A percentile compares a stretch with the other conserved stretches of the same genome.
Evolutionary conservation across 495 filamentous ascomycete genomes (phyloP).

Genomic region (Physcia stellaris): DNA sequence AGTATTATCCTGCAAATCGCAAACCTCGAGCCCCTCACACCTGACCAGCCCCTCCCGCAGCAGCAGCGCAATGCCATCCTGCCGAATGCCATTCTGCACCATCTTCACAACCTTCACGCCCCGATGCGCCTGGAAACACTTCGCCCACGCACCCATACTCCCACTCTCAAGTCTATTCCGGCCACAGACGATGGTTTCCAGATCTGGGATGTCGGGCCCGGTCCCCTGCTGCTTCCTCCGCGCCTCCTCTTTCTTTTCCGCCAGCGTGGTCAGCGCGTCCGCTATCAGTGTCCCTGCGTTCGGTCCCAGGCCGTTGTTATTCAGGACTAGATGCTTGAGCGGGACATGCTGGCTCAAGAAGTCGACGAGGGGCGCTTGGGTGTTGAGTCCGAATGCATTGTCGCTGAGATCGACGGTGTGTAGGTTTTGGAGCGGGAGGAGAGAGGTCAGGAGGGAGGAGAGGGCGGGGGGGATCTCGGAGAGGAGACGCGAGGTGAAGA

Average conservation of each 20-base stretch:
- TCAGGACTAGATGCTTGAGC: constrained; percentile 81
- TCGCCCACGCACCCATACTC: constrained; percentile 89
- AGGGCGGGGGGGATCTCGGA: constrained; percentile 88
- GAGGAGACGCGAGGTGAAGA: constrained; percentile 90
- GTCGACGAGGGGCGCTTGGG: constrained; percentile 64
- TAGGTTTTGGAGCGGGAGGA: constrained; percentile 67
- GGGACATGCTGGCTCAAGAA: constrained; percentile 79
- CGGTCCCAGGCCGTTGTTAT: constrained; percentile 97
- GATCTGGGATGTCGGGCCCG: constrained; percentile 55
- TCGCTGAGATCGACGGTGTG: constrained; percentile 92
- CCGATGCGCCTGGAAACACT: constrained; percentile 65
- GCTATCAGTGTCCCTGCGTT: constrained; percentile 77
- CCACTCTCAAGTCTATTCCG: constrained; percentile 92
- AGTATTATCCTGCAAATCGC: constrained; percentile 96
- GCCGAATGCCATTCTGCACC: constrained; percentile 95
- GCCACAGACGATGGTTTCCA: constrained; percentile 92
- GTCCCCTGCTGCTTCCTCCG: constrained; percentile 32
- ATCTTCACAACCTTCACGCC: constrained; percentile 77
- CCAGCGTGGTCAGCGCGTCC: constrained; percentile 59
- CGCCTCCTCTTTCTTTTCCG: constrained; percentile 66
- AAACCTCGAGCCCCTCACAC: constrained; percentile 46
- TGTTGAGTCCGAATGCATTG: constrained; percentile 95
- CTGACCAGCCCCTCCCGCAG: constrained; percentile 62
- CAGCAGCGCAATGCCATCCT: constrained; percentile 73
- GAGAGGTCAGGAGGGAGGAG: constrained; percentile 66